phyloP scores from a whole-genome alignment of 2,329 filamentous ascomycete genomes.

The Neopestalotiopsis sp. region DNA sequence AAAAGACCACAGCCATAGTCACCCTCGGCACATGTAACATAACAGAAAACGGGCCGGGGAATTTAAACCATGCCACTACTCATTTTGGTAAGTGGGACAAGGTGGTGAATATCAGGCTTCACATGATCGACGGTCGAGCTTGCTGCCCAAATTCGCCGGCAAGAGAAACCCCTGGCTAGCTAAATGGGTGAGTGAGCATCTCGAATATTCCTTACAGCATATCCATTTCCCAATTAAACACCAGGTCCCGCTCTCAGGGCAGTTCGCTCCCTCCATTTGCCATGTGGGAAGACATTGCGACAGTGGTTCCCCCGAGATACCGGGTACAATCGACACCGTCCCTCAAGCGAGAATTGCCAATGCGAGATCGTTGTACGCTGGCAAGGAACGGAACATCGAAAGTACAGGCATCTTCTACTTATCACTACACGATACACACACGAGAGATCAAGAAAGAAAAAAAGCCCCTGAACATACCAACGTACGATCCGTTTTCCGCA shows the following conservation, averaged over 20 bases:
- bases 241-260: not conserved
- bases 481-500: conserved; percentile 1
- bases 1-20: not conserved
- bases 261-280: not conserved
- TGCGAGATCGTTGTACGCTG: conserved; percentile 9
- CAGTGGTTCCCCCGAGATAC: not conserved
- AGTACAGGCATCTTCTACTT: not conserved
- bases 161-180: not conserved
- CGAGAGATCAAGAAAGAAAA: not conserved
- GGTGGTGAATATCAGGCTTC: conserved; percentile 11
- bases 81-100: not conserved
- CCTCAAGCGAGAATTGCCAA: conserved; percentile 10
- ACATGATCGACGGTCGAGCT: conserved; percentile 14
- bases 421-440: not conserved
- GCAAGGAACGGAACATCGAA: not conserved
- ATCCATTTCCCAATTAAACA: conserved; percentile 1
- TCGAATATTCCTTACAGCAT: conserved; percentile 3
- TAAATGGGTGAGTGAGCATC: conserved; percentile 7
- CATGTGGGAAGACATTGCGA: not conserved
- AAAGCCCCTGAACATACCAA: not conserved
- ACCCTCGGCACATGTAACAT: conserved; percentile 2
- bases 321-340: not conserved
- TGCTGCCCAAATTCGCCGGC: conserved; percentile 9
- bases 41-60: not conserved
- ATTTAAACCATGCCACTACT: not conserved